A percentile compares a stretch with the other conserved stretches of the same genome.
Evolutionary conservation across 495 filamentous ascomycete species (phyloP).

Genomic region (Penicillium turbatum): DNA sequence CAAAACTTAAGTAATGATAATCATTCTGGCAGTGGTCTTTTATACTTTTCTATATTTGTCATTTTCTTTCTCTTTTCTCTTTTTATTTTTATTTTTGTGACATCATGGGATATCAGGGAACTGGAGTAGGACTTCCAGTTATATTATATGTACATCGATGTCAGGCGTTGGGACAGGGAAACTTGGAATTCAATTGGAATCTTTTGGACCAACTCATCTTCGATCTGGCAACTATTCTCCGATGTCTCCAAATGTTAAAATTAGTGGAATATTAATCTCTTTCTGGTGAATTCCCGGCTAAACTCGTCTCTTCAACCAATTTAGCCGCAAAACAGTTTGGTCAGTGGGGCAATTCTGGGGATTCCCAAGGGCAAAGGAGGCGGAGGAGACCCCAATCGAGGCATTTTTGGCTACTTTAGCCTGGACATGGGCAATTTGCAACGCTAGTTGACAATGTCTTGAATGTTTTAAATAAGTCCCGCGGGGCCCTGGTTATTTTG

Average conservation of each 20-base stretch:
- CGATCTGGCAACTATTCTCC: too few species aligned
- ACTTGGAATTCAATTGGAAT: neutral
- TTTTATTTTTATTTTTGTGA: slow-evolving; percentile 3
- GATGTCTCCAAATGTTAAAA: too few species aligned
- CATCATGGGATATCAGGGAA: neutral
- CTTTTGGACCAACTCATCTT: too few species aligned
- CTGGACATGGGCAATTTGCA: neutral
- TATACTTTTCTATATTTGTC: slow-evolving; percentile 16
- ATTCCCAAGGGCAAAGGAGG: neutral
- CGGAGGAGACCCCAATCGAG: neutral
- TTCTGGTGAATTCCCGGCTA: neutral
- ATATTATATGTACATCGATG: too few species aligned
- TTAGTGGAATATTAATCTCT: too few species aligned
- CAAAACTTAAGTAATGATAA: slow-evolving; percentile 28
- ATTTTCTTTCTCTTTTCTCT: slow-evolving; percentile 2
- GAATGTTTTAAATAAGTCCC: neutral
- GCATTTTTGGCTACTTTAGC: neutral
- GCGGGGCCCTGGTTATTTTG: neutral
- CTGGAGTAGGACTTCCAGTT: neutral
- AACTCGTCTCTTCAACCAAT: neutral
- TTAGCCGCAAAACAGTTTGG: neutral
- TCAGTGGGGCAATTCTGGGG: slow-evolving; percentile 2
- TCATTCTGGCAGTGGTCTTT: slow-evolving; percentile 22
- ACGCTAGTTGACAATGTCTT: neutral
- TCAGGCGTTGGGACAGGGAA: neutral